Percentiles rank a stretch among this genome's conserved stretches.
phyloP scores from a whole-genome alignment of 805 yeast species.

The Ogataea ganodermae region DNA sequence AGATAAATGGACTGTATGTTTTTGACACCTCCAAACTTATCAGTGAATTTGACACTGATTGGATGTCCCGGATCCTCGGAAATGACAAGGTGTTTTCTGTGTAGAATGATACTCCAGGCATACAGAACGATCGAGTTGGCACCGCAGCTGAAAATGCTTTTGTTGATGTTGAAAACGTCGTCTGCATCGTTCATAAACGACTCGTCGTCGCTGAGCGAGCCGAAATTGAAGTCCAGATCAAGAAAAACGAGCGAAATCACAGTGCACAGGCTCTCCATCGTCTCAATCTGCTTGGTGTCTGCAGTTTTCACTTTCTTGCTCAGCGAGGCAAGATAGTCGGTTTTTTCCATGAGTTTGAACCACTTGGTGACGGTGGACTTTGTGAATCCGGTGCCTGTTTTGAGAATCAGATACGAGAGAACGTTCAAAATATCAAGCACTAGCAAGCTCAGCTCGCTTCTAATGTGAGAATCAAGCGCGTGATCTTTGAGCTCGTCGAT shows the following conservation, averaged over 20 bases:
- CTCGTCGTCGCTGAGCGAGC: slow-evolving; percentile 39
- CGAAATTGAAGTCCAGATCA: slow-evolving; percentile 55
- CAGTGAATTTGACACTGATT: slow-evolving; percentile 21
- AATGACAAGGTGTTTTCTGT: slow-evolving; percentile 50
- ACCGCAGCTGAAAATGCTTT: slow-evolving; percentile 31
- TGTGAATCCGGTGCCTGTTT: slow-evolving; percentile 25
- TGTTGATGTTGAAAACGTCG: slow-evolving; percentile 32
- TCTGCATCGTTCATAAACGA: slow-evolving; percentile 46
- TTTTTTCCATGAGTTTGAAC: slow-evolving; percentile 52
- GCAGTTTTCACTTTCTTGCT: slow-evolving; percentile 30
- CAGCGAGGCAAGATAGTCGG: slow-evolving; percentile 22
- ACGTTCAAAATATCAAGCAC: slow-evolving; percentile 29
- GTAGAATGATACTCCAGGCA: slow-evolving; percentile 65
- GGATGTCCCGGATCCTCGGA: slow-evolving; percentile 33
- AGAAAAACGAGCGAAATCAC: slow-evolving; percentile 53
- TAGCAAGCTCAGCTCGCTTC: slow-evolving; percentile 18
- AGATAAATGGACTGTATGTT: slow-evolving; percentile 31
- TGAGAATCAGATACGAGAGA: slow-evolving; percentile 30
- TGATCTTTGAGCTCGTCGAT: slow-evolving; percentile 15
- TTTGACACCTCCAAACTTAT: slow-evolving; percentile 21
- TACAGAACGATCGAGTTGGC: slow-evolving; percentile 55
- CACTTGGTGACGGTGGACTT: slow-evolving; percentile 45
- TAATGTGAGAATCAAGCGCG: slow-evolving; percentile 18
- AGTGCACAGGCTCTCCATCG: slow-evolving; percentile 50
- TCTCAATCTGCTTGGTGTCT: slow-evolving; percentile 19